phyloP scores from a whole-genome alignment of 257 asterid genomes.

The Solanum ahanhuiri region DNA sequence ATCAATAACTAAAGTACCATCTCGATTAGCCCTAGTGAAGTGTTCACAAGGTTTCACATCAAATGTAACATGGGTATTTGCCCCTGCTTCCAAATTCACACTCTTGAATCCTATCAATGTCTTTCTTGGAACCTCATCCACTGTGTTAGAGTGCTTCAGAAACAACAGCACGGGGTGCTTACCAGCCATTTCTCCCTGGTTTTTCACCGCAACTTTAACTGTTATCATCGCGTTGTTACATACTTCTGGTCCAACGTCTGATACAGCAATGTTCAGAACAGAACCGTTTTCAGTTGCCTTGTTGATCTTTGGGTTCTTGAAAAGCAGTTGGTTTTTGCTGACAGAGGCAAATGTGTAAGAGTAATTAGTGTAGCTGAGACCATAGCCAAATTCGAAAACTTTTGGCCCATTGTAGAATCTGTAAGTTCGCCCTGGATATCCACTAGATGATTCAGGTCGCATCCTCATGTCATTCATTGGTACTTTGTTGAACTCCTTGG shows the following conservation, averaged over 20 bases:
- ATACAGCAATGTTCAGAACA: conserved; percentile 10
- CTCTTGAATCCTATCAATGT: conserved; percentile 41
- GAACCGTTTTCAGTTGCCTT: not conserved
- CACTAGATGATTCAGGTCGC: conserved; percentile 47
- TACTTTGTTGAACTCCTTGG: conserved; percentile 34
- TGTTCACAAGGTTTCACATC: conserved; percentile 38
- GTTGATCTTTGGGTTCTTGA: not conserved
- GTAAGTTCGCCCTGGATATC: conserved; percentile 70
- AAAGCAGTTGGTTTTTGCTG: conserved; percentile 12
- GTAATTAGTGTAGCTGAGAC: conserved; percentile 58
- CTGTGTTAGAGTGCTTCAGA: conserved; percentile 4
- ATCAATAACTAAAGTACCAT: conserved; percentile 38
- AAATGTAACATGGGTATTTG: conserved; percentile 20
- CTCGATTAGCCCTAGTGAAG: conserved; percentile 31
- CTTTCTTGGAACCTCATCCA: conserved; percentile 23
- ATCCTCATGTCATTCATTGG: conserved; percentile 74
- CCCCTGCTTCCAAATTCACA: conserved; percentile 27
- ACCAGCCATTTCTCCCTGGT: conserved; percentile 33
- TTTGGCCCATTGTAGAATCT: conserved; percentile 55
- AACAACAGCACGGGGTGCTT: conserved; percentile 45
- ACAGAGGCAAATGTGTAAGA: conserved; percentile 29
- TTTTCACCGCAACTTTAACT: conserved; percentile 26
- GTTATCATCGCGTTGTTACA: conserved; percentile 23
- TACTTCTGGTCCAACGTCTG: conserved; percentile 15
- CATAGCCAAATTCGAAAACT: conserved; percentile 54